Evolutionary conservation across 805 yeast species (phyloP), one percentile per base, ranked within the genome.

Genomic region (Ogataea glucozyma): DNA sequence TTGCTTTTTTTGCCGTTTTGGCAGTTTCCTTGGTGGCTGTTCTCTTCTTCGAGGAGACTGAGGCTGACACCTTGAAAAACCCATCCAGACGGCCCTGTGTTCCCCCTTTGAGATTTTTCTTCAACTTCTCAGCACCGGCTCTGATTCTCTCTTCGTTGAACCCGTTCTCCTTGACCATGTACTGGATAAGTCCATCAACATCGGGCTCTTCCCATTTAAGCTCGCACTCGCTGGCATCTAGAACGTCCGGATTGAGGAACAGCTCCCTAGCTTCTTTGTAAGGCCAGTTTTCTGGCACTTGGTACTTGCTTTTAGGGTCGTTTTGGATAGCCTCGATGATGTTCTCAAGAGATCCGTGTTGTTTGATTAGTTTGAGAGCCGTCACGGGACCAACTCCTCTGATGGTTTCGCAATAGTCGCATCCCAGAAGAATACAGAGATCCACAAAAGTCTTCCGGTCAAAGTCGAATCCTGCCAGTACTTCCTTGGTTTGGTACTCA

Each of bases 381-480:
- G 97, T 91, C 2, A 86, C 93, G 1, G 98, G 98, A 7, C 99
- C 99, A 47, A 93, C 83, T 18, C 99, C 99, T 55, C 80, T 80
- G 45, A 93, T 90, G 4, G 97, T 86, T 51, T 91, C 97, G 67
- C 97, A 88, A 65, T 93, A 93, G 69, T 93, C 99, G 66, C 99
- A 93, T 1, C 99, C 99, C 35, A 93, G 69, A 56, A 93, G 71
- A 31, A 93, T 91, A 69, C 99, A 90, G 54, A 93, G 67, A 62
- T 93, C 99, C 36, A 93, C 78, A 63, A 93, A 93, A 45, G 88
- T 83, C 18, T 73, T 75, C 33, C 76, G 69, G 37, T 78, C 81
- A 73, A 90, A 70, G n/a, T 75, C 91, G 47, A 93, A 71, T 0
- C 88, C 95, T 52, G 81, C 84, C 39, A 91, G 65, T 0, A 88